Evolutionary conservation across 2,329 filamentous ascomycete genomes (phyloP), one percentile per base, ranked within the genome.

Genomic region (Aspergillus ibericus): DNA sequence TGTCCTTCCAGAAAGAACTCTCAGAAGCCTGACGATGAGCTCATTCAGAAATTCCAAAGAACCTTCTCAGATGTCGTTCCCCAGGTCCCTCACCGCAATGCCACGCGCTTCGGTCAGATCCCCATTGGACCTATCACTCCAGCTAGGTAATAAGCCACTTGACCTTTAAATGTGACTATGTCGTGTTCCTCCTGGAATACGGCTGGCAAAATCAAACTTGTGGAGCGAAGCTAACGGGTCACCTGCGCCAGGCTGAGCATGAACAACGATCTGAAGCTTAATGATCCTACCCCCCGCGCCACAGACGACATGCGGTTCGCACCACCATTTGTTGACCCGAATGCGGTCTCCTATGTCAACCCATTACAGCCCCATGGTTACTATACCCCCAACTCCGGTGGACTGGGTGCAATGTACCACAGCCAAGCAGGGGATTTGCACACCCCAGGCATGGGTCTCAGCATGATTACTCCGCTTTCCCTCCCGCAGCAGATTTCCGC

Each of bases 261-360:
- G 61, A 78, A 80, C 50, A 73, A 77, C 44, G 78, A 81, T 58
- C 76, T 85, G 63, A 91, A 91, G 73, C 90, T 95, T 75, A 85
- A 90, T 69, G 92, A 96, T 70, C 89, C 90, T 18, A 96, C 91
- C 3, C 91, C 92, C 5, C 86, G 90, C 72, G 89, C 88, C 16
- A 85, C 89, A 42, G 87, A 89, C 69, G 92, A 97, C 66, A 95
- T 93, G 88, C 85, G 90, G 65, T 92, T 96, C 70, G 96, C 93
- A 2, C 92, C 93, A 4, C 95, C 92, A 20, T 81, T 96, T 58
- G 84, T 98, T 71, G 93, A 98, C 71, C 87, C 92, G 16, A 92
- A 89, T 73, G 90, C 91, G 29, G 91, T 91, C 73, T 85, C 87
- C 22, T 97, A 96, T 76, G 83, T 86, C 59, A 83, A 83, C 56